These are phyloP conservation scores for Phytophthora pisi DNA, from an alignment of 352 stramenopile genomes.

Conservation along the genomic window DNA sequence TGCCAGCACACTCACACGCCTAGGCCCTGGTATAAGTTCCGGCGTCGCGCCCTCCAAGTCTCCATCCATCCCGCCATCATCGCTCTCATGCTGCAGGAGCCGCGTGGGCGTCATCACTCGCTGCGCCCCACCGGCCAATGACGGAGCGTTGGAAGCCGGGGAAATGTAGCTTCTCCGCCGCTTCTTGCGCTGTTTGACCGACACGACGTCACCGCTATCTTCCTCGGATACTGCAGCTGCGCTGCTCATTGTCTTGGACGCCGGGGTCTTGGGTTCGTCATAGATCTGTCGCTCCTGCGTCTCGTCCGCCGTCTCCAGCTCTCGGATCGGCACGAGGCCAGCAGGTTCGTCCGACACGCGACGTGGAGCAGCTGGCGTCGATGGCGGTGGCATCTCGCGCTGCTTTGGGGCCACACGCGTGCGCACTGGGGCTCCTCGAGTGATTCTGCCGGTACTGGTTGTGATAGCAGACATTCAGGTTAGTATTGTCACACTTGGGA, in stretches of 20 bases:
- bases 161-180: constrained; percentile 60
- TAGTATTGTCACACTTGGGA: background rate
- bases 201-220: background rate
- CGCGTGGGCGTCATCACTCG: constrained; percentile 61
- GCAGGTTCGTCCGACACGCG: background rate
- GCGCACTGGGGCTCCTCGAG: background rate
- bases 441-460: background rate
- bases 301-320: constrained; percentile 1
- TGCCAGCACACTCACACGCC: constrained; percentile 33
- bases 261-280: background rate
- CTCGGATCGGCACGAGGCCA: background rate
- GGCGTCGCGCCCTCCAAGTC: constrained; percentile 29
- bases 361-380: background rate
- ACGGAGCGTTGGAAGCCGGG: constrained; percentile 47
- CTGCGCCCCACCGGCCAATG: constrained; percentile 60
- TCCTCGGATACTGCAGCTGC: background rate
- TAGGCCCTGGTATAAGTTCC: constrained; percentile 21
- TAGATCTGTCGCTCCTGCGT: background rate
- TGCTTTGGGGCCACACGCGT: background rate
- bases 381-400: background rate
- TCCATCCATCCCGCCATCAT: constrained; percentile 37
- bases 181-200: constrained; percentile 34
- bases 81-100: constrained; percentile 26
- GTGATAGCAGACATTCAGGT: background rate
- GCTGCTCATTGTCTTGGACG: background rate